A percentile compares a stretch with the other conserved stretches of the same genome.
phyloP scores from a whole-genome alignment of 2,329 filamentous ascomycete species.

The Colletotrichum tanaceti region DNA sequence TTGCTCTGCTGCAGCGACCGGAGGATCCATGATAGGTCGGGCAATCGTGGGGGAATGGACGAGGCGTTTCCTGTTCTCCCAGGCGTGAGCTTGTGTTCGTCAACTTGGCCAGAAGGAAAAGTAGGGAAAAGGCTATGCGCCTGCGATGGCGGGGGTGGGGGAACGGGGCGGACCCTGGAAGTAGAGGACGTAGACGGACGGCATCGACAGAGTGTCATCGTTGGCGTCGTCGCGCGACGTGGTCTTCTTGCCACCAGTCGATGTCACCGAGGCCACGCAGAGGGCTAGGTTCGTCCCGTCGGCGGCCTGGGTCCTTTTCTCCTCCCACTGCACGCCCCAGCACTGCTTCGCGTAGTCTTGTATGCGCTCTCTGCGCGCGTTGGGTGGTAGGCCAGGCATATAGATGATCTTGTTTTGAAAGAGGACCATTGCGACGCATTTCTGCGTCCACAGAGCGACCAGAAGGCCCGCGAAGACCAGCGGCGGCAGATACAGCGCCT shows the following conservation, averaged over 20 bases:
- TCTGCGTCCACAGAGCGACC: constrained; percentile 72
- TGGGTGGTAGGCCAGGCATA: constrained; percentile 80
- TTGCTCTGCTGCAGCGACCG: constrained; percentile 55
- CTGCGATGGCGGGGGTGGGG: constrained; percentile 9
- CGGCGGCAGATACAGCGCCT: constrained; percentile 70
- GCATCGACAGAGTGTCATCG: constrained; percentile 31
- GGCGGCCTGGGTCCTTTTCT: constrained; percentile 67
- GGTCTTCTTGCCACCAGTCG: constrained; percentile 34
- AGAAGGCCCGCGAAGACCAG: constrained; percentile 74
- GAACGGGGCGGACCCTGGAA: constrained; percentile 60
- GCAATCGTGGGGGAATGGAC: constrained; percentile 67
- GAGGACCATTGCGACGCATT: constrained; percentile 78
- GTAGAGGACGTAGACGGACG: constrained; percentile 66
- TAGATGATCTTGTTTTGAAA: constrained; percentile 88
- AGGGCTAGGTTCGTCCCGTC: constrained; percentile 76
- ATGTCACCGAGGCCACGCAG: constrained; percentile 61
- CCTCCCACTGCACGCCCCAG: constrained; percentile 73
- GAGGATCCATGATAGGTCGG: constrained; percentile 66
- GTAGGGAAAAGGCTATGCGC: background rate
- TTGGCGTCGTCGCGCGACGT: constrained; percentile 27
- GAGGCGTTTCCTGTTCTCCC: constrained; percentile 65
- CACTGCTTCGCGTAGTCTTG: constrained; percentile 71
- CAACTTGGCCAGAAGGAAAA: constrained; percentile 23
- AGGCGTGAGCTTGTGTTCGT: constrained; percentile 27
- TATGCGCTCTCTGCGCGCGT: constrained; percentile 75